Conservation (phyloP, 129 eudicot genomes). For the Mikania micrantha region DNA sequence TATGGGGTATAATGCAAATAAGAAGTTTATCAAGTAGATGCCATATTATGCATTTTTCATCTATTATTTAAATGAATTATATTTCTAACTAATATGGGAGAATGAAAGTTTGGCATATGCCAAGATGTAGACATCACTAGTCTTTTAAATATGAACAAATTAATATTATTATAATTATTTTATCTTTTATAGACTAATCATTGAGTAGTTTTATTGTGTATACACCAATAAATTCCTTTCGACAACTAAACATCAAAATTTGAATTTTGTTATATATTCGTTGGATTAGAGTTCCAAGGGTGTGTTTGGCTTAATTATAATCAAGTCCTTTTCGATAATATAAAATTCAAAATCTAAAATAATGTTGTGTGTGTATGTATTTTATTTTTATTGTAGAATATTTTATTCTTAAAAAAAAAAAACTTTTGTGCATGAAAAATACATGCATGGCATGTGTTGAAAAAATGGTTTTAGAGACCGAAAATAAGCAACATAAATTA, state of each 20-base stretch:
- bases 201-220: constrained; percentile 16
- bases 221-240: constrained; percentile 30
- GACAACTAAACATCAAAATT: constrained; percentile 24
- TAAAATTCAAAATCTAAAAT: neutral
- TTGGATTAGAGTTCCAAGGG: constrained; percentile 25
- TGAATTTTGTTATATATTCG: neutral
- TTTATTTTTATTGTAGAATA: too few species aligned
- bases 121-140: constrained; percentile 30
- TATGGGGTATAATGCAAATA: neutral
- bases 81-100: neutral
- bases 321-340: neutral
- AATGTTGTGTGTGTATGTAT: neutral
- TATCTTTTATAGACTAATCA: constrained; percentile 3
- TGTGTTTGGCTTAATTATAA: neutral
- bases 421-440: too few species aligned
- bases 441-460: too few species aligned
- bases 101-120: constrained; percentile 20
- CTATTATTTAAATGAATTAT: neutral
- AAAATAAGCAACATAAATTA: too few species aligned
- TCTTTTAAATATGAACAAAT: constrained; percentile 10
- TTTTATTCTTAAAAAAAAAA: neutral
- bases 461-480: too few species aligned
- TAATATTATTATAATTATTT: neutral
- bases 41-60: constrained; percentile 17
- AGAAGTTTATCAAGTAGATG: constrained; percentile 5